phyloP scores from a whole-genome alignment of 331 rosid species.

The Rhamnella rubrinervis region DNA sequence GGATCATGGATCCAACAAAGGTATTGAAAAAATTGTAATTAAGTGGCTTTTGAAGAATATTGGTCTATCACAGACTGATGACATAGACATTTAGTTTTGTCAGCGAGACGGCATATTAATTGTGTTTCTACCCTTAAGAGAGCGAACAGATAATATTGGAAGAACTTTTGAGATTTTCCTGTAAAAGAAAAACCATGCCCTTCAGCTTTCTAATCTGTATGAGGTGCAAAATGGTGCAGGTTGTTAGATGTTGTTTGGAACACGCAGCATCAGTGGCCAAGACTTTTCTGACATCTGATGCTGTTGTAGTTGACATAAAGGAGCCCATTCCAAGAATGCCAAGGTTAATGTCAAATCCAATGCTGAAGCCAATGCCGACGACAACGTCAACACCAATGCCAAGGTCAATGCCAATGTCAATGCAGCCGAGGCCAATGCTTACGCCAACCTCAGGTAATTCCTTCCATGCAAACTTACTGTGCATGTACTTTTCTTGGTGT shows the following conservation, averaged over 20 bases:
- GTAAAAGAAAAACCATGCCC: too few relatives aligned
- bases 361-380: not conserved
- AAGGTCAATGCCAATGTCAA: slow-evolving; percentile 8
- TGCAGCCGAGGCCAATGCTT: not conserved
- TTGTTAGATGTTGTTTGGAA: slow-evolving; percentile 91
- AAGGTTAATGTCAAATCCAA: not conserved
- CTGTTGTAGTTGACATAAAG: slow-evolving; percentile 71
- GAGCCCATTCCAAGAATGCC: slow-evolving; percentile 39
- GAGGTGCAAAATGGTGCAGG: slow-evolving; percentile 43
- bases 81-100: not conserved
- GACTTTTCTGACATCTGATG: slow-evolving; percentile 71
- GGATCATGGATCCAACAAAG: slow-evolving; percentile 93
- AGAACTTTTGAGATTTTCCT: too few relatives aligned
- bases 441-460: slow-evolving; percentile 41
- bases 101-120: not conserved
- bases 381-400: not conserved
- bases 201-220: too few relatives aligned
- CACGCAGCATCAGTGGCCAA: slow-evolving; percentile 89
- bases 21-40: slow-evolving; percentile 27
- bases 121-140: too few relatives aligned
- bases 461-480: not conserved
- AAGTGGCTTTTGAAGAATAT: slow-evolving; percentile 19
- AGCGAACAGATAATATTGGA: too few relatives aligned
- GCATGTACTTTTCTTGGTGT: not conserved
- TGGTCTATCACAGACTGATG: not conserved